Evolutionary conservation across 2,329 filamentous ascomycete species (phyloP), one percentile per base, ranked within the genome.

Genomic region (Fusarium dimerum): DNA sequence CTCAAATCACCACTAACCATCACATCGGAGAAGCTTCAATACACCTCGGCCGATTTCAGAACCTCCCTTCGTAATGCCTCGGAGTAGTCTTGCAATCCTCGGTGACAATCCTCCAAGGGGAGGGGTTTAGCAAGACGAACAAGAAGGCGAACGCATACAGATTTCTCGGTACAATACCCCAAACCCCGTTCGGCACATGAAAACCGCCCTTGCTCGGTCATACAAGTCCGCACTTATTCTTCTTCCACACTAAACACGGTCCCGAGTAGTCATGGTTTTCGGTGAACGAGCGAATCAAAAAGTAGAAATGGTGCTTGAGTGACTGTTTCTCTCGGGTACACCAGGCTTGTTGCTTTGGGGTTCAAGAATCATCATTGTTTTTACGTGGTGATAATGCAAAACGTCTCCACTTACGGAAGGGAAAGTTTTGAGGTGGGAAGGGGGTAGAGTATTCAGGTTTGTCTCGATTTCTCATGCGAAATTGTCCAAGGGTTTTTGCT

Each of bases 221-320:
- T 60, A 32, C 42, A 60, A 57, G 50, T 60, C 57, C 57, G 57
- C 32, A 36, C 32, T 12, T 36, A 9, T 36, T 36, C 32, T 36
- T 36, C 32, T 26, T 26, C 20, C 20, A 26, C 20, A 26, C 20
- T 26, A 26, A 26, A 26, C 20, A 26, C 20, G 20, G 4, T 26
- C 20, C 20, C 20, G 20, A 26, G 20, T 26, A 26, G 20, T 34
- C 34, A 26, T n/a, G 30, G 47, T 16, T 39, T 48, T 57, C 57
- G 57, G 54, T 60, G 57, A 60, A 46, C 34, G 30, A 60, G 18
- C 56, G 52, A 59, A 59, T 59, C 29, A 45, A 57, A 20, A 26
- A 7, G 20, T 26, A 26, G 20, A 7, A 26, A 26, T 26, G 4
- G 20, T 26, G 20, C 20, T 26, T 26, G 20, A 26, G 20, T 26